A percentile compares a stretch with the other conserved stretches of the same genome.
Evolutionary conservation across 192 early-diverging fungal species (phyloP).

Genomic region (Gryganskiella cystojenkinii): DNA sequence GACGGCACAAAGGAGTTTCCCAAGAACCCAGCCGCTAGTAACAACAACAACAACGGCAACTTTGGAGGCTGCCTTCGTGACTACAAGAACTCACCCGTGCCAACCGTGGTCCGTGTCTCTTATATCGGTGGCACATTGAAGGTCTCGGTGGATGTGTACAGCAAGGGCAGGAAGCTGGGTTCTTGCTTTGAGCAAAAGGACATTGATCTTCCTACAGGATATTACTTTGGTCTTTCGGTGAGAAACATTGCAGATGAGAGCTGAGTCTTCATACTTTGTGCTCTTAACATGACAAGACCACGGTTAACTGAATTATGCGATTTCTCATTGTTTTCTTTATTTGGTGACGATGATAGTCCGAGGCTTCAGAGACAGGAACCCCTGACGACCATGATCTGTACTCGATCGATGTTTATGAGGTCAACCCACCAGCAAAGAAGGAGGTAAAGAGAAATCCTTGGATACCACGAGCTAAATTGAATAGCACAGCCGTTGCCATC

Average conservation of each 20-base stretch:
- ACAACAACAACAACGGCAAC: conserved; percentile 40
- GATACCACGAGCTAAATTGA: not conserved
- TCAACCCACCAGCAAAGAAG: conserved; percentile 63
- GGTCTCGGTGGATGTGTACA: conserved; percentile 63
- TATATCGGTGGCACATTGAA: conserved; percentile 68
- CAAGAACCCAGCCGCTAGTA: conserved; percentile 27
- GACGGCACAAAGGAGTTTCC: conserved; percentile 62
- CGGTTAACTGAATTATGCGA: not conserved
- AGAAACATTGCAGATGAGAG: conserved; percentile 3
- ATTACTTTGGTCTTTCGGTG: conserved; percentile 80
- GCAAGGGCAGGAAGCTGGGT: conserved; percentile 62
- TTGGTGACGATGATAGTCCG: conserved; percentile 5
- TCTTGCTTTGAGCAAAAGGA: conserved; percentile 65
- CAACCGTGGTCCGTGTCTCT: conserved; percentile 65
- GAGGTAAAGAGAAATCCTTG: conserved; percentile 18
- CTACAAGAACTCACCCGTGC: conserved; percentile 71
- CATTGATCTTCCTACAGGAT: conserved; percentile 71
- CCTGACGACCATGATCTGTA: conserved; percentile 84
- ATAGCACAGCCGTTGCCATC: not conserved
- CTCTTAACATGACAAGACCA: not conserved
- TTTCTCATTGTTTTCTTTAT: not conserved
- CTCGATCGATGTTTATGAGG: conserved; percentile 73
- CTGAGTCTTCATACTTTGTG: not conserved
- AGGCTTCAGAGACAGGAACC: conserved; percentile 47
- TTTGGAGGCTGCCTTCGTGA: conserved; percentile 68